phyloP scores from a whole-genome alignment of 129 eudicot species.

The Flaveria trinervia region DNA sequence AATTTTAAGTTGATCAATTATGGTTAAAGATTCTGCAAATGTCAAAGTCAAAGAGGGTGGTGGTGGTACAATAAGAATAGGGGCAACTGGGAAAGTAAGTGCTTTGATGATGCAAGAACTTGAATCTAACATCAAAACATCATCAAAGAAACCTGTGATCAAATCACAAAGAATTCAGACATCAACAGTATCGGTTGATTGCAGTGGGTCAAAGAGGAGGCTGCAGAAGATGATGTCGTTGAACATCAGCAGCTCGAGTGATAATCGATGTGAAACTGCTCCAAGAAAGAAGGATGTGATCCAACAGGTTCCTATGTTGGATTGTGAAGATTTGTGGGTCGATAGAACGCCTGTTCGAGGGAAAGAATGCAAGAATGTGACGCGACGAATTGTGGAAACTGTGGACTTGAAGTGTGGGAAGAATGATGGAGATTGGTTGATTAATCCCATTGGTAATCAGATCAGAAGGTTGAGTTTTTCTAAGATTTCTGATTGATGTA shows the following conservation, averaged over 20 bases:
- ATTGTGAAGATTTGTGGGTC: slow-evolving; percentile 35
- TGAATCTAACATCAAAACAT: slow-evolving; percentile 19
- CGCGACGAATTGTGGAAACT: slow-evolving; percentile 37
- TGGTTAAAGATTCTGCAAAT: slow-evolving; percentile 30
- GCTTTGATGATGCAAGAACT: slow-evolving; percentile 51
- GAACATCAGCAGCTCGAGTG: slow-evolving; percentile 18
- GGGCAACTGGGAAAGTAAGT: slow-evolving; percentile 51
- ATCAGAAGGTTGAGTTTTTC: slow-evolving; percentile 49
- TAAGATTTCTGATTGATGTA: slow-evolving; percentile 39
- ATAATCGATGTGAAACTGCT: slow-evolving; percentile 2
- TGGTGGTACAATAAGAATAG: slow-evolving; percentile 37
- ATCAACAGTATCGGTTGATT: slow-evolving; percentile 28
- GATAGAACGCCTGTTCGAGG: slow-evolving; percentile 40
- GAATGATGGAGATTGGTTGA: slow-evolving; percentile 35
- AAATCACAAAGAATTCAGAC: slow-evolving; percentile 24
- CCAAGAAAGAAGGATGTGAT: slow-evolving; percentile 28
- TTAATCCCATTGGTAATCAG: slow-evolving; percentile 33
- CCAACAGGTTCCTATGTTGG: slow-evolving; percentile 41
- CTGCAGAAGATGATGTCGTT: slow-evolving; percentile 25
- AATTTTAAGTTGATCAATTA: neutral
- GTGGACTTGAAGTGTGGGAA: slow-evolving; percentile 54
- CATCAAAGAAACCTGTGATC: slow-evolving; percentile 22
- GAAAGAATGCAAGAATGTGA: slow-evolving; percentile 33
- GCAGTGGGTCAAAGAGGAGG: slow-evolving; percentile 36
- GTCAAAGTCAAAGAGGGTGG: slow-evolving; percentile 38